Base-by-base conservation (phyloP, 352 stramenopile genomes). In the Albugo laibachii region DNA sequence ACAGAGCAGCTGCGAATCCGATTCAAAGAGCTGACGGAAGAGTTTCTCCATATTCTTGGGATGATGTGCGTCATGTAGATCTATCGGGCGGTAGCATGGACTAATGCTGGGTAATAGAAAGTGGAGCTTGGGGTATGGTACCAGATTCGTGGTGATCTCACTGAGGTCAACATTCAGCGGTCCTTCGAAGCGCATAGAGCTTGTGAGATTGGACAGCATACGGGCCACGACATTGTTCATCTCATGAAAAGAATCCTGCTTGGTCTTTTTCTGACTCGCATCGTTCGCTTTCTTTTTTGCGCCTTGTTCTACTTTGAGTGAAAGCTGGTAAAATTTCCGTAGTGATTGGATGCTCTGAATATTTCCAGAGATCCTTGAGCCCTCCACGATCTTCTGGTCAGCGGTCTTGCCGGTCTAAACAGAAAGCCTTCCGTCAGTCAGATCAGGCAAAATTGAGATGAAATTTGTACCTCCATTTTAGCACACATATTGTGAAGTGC, bases 141-240 rank as follows among this genome's bases (percentile, higher is more conserved):
- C 94, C 61, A 99, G 76, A 70, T 99, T 99, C 53, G 93, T 98
- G 62, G 97, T 95, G 75, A 99, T 98, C 69, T 99, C 93, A 53
- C 94, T 98, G 48, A 99, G 70, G 78, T 99, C 95, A 41, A 98
- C 92, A 63, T 99, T 99, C 41, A 99, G 63, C 21, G 88, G 91
- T 44, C 95, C 94, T 64, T 98, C 87, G 63, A 99, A 99, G 54
- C 95, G 92, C 61, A 99, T 94, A 11, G 88, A 98, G 47, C 93
- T 95, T n/a, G 95, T 99, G 45, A 98, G 62, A n/a, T 95, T 97
- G 24, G 86, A 98, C 53, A 98, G 84, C 13, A 98, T 71, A 47
- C 96, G 83, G 13, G 94, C 94, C 53, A 98, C 94, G 36, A 99
- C 85, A 49, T 94, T 79, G 74, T 99, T 99, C 62, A 99, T 94